phyloP scores from a whole-genome alignment of 2,329 filamentous ascomycete genomes.

The Colletotrichum noveboracense region DNA sequence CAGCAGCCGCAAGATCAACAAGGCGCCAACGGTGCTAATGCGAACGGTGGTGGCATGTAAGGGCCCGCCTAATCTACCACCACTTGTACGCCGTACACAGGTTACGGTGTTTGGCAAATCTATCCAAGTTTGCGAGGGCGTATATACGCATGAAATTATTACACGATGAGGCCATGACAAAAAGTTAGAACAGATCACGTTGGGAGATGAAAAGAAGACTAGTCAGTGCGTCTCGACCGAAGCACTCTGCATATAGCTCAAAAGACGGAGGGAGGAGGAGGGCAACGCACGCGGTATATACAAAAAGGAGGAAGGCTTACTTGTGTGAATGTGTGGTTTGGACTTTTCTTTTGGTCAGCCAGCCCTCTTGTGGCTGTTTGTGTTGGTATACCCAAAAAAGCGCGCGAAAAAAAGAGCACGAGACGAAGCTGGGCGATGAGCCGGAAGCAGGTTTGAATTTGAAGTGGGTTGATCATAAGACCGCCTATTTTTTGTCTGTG shows the following conservation, averaged over 20 bases:
- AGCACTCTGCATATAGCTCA: background rate
- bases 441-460: background rate
- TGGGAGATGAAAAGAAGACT: background rate
- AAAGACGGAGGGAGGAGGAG: background rate
- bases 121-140: background rate
- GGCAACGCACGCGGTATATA: background rate
- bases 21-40: background rate
- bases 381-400: background rate
- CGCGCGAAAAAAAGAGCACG: background rate
- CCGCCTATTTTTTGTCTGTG: background rate
- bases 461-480: background rate
- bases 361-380: background rate
- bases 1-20: slow-evolving; percentile 22
- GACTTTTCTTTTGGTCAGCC: background rate
- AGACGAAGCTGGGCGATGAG: background rate
- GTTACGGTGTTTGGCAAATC: background rate
- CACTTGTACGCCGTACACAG: background rate
- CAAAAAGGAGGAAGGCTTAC: background rate
- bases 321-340: background rate
- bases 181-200: background rate
- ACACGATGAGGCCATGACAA: background rate
- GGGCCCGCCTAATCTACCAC: background rate
- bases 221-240: background rate
- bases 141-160: background rate
- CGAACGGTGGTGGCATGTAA: background rate